Conservation (phyloP, 495 filamentous ascomycete species). For the Cryomyces minteri region DNA sequence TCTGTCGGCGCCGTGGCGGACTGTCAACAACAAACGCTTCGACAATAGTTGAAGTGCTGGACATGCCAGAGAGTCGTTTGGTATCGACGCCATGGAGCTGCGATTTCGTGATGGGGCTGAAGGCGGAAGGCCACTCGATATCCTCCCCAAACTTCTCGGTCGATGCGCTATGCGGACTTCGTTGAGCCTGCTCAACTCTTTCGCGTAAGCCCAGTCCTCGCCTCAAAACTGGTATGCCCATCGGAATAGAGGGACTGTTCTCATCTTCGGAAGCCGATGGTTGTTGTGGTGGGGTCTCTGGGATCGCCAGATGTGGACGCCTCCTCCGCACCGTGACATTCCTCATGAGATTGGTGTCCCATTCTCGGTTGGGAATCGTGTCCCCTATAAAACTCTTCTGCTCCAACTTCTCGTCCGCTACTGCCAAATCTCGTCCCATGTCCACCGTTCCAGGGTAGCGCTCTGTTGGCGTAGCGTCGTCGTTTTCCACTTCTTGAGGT, state of each 20-base stretch:
- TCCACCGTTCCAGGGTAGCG: background rate
- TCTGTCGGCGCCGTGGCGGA: conserved; percentile 7
- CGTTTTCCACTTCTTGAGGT: conserved; percentile 2
- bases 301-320: conserved; percentile 1
- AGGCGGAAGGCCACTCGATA: conserved; percentile 9
- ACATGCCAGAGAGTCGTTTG: conserved; percentile 10
- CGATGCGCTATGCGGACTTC: conserved; percentile 4
- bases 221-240: no score
- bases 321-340: conserved; percentile 38
- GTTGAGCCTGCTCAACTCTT: no score
- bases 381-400: conserved; percentile 1
- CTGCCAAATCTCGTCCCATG: background rate
- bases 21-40: conserved; percentile 1
- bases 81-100: conserved; percentile 2
- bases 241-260: no score
- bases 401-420: background rate
- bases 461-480: conserved; percentile 7
- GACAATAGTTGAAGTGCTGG: conserved; percentile 10
- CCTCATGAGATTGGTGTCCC: conserved; percentile 34
- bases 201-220: no score
- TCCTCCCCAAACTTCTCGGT: conserved; percentile 12
- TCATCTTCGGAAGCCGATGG: no score
- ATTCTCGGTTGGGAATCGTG: conserved; percentile 25
- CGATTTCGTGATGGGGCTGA: background rate
- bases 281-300: conserved; percentile 5